These are phyloP conservation scores for Rhynchosporium graminicola DNA, from an alignment of 2,329 filamentous ascomycete genomes.

Conservation along the genomic window DNA sequence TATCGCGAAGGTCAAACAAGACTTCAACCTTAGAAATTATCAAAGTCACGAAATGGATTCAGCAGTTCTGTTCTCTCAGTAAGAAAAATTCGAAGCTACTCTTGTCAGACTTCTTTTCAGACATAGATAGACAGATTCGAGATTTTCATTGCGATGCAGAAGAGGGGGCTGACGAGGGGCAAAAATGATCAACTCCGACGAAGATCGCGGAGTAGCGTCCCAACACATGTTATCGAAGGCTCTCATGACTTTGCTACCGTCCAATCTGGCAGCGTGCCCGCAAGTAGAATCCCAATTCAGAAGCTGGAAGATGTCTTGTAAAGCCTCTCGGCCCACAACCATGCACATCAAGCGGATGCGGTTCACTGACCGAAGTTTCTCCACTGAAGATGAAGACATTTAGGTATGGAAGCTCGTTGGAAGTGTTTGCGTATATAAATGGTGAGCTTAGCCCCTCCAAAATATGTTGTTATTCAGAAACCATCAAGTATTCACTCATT, in stretches of 20 bases:
- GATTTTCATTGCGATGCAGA: not conserved
- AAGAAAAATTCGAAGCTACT: no score
- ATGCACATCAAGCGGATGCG: not conserved
- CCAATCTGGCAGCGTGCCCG: not conserved
- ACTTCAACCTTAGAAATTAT: no score
- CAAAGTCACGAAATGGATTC: no score
- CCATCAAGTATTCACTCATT: not conserved
- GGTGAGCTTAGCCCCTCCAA: not conserved
- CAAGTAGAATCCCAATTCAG: not conserved
- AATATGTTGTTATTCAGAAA: not conserved
- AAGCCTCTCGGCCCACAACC: not conserved
- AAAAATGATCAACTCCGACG: not conserved
- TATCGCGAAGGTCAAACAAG: no score
- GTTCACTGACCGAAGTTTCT: not conserved
- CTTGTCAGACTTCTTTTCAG: no score
- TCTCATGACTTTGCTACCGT: not conserved
- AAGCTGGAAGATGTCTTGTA: not conserved
- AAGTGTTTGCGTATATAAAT: not conserved
- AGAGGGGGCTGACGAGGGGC: not conserved
- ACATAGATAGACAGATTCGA: no score
- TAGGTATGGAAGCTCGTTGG: not conserved
- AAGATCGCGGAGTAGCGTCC: not conserved
- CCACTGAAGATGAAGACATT: not conserved
- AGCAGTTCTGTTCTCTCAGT: no score
- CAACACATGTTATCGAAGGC: not conserved